Conservation (phyloP, 768 basidiomycete species). For the Termitomyces eurrhizus region DNA sequence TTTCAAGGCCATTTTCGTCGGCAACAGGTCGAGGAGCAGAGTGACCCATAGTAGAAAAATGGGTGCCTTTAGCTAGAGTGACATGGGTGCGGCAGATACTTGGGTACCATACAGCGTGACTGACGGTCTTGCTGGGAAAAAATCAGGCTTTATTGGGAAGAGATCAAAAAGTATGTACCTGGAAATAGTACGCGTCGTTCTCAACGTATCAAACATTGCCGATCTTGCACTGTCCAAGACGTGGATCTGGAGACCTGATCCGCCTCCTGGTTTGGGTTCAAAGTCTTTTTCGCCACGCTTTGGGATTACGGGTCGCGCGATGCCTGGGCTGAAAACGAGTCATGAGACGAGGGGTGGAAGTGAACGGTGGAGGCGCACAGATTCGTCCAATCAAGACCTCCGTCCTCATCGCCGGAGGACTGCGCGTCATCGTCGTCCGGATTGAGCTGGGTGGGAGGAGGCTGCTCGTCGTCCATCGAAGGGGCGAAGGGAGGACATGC, state of each 20-base stretch:
- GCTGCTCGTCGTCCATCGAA: conserved; percentile 10
- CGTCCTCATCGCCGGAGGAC: conserved; percentile 59
- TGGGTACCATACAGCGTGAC: conserved; percentile 81
- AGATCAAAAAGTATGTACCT: conserved; percentile 41
- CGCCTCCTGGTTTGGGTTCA: conserved; percentile 68
- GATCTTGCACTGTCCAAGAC: conserved; percentile 73
- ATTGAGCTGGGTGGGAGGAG: neutral
- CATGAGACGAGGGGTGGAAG: conserved; percentile 11
- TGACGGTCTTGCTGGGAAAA: conserved; percentile 61
- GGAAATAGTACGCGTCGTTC: conserved; percentile 67
- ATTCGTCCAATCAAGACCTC: conserved; percentile 80
- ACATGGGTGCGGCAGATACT: conserved; percentile 60
- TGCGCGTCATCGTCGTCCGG: conserved; percentile 38
- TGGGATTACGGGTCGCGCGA: conserved; percentile 73
- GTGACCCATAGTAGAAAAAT: conserved; percentile 80
- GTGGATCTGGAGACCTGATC: conserved; percentile 75
- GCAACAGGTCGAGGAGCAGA: conserved; percentile 53
- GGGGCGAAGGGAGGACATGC: neutral
- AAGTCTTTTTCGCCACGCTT: conserved; percentile 98
- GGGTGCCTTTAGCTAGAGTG: conserved; percentile 73
- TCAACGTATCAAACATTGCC: conserved; percentile 86
- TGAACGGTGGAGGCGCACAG: conserved; percentile 35
- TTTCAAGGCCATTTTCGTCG: conserved; percentile 32
- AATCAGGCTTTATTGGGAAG: neutral
- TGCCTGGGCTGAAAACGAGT: conserved; percentile 28